Base-by-base conservation (phyloP, 1,284 basidiomycete species). In the Mrakiaceae sp. region DNA sequence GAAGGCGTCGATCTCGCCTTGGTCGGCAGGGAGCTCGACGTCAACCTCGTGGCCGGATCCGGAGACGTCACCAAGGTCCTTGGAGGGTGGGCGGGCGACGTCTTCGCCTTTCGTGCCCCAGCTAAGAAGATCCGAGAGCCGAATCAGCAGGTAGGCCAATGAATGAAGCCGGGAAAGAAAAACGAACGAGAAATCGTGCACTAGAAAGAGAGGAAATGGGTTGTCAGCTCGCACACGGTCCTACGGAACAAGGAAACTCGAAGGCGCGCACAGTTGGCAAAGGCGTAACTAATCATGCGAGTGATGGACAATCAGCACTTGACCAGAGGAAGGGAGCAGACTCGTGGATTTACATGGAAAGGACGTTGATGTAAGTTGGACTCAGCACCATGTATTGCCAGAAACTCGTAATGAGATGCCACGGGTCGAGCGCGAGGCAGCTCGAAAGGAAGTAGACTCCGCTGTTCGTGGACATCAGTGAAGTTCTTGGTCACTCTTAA, bases 351-450 rank as follows among this genome's bases (percentile, higher is more conserved):
- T 52, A 63, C 47, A 75, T 74, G 62, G 75, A 75, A 51, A 95
- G 77, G 58, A 95, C 81, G 73, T 90, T 92, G 75, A 94, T 84
- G 71, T 91, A 94, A n/a, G 86, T 87, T 4, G 90, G 89, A 1
- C 74, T 39, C 66, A 97, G 80, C 14, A 98, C 78, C 69, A 98
- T 76, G 74, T 96, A 98, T 66, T 91, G 92, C 6, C 87, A 69
- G 72, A 94, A 94, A 71, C 88, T 91, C 2, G 93, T 98, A 68
- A 97, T 64, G 76, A 96, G 84, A 77, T 70, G 90, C 85, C 92
- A 90, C 12, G 93, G 91, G 76, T 98, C 94, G 67, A 96, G 83
- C 0, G 92, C 89, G 14, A 97, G 77, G n/a, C 96, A 69, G 70
- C 89, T 90, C 53, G 87, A 84, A 50, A 85, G 75, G 6, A 85